Evolutionary conservation across 164 flowering plant species (phyloP).

Genomic region (Nymphaea thermarum): DNA sequence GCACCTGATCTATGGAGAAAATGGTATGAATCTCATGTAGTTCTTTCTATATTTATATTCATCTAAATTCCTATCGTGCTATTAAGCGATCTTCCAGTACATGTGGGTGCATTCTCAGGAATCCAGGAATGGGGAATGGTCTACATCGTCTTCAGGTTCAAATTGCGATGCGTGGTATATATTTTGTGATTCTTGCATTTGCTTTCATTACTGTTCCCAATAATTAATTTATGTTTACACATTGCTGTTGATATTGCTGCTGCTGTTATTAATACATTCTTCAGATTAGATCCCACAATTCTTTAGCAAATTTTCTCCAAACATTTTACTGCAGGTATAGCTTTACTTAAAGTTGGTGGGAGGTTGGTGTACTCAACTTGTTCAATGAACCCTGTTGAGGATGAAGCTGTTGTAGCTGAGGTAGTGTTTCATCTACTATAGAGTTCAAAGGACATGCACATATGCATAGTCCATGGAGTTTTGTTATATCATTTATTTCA

Average conservation of each 20-base stretch:
- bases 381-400: constrained; percentile 97
- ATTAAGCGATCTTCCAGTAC: background rate
- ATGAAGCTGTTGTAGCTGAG: constrained; percentile 99
- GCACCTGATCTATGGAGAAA: constrained; percentile 99
- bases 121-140: constrained; percentile 86
- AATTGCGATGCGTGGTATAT: constrained; percentile 80
- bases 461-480: too few relatives aligned
- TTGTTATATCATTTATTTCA: too few relatives aligned
- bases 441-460: too few relatives aligned
- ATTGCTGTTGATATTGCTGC: background rate
- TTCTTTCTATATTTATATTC: background rate
- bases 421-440: constrained; percentile 19
- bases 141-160: constrained; percentile 76
- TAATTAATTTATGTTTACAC: too few relatives aligned
- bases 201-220: background rate
- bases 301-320: background rate
- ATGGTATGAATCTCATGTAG: constrained; percentile 35
- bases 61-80: constrained; percentile 1
- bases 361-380: constrained; percentile 98
- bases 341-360: constrained; percentile 92
- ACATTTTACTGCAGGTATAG: constrained; percentile 36
- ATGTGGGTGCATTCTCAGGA: constrained; percentile 36
- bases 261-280: background rate
- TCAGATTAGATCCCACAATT: too few relatives aligned
- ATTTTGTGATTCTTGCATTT: background rate